phyloP scores from a whole-genome alignment of 768 basidiomycete species.

The Boletus bicolor region DNA sequence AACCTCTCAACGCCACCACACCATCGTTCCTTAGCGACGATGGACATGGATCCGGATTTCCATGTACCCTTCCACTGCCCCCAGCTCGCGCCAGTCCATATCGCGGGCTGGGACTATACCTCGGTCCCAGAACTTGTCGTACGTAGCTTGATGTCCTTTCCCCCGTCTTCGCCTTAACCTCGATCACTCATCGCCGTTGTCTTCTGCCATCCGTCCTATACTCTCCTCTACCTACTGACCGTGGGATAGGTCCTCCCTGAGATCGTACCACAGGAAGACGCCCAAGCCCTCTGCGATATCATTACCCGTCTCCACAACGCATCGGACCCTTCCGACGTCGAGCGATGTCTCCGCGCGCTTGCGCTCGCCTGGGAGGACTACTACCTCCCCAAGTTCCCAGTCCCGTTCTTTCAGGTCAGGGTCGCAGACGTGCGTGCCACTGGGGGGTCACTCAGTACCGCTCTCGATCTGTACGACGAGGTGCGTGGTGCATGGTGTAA shows the following conservation, averaged over 20 bases:
- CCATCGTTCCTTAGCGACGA: not conserved
- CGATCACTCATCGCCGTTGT: constrained; percentile 1
- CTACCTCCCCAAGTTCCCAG: constrained; percentile 29
- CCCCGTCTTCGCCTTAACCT: not conserved
- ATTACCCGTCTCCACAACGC: constrained; percentile 16
- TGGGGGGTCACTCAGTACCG: constrained; percentile 31
- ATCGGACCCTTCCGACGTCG: constrained; percentile 12
- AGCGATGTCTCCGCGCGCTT: constrained; percentile 25
- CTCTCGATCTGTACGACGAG: constrained; percentile 30
- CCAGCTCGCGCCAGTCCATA: constrained; percentile 28
- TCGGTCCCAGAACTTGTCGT: constrained; percentile 27
- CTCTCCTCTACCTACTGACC: no score
- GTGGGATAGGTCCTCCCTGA: constrained; percentile 20
- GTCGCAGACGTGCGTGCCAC: constrained; percentile 32
- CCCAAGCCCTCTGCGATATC: constrained; percentile 17
- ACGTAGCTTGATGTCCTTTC: constrained; percentile 8
- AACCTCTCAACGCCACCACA: not conserved
- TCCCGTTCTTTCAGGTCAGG: constrained; percentile 32
- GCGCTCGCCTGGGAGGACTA: constrained; percentile 32
- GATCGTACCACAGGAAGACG: constrained; percentile 23
- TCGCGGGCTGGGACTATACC: constrained; percentile 29
- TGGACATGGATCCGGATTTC: constrained; percentile 24
- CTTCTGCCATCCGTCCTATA: not conserved
- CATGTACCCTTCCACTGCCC: constrained; percentile 29
- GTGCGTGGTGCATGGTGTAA: constrained; percentile 9